Percentiles rank a stretch among this genome's conserved stretches.
Conservation (phyloP, 2,329 filamentous ascomycete genomes). For the Epichloe sibirici region DNA sequence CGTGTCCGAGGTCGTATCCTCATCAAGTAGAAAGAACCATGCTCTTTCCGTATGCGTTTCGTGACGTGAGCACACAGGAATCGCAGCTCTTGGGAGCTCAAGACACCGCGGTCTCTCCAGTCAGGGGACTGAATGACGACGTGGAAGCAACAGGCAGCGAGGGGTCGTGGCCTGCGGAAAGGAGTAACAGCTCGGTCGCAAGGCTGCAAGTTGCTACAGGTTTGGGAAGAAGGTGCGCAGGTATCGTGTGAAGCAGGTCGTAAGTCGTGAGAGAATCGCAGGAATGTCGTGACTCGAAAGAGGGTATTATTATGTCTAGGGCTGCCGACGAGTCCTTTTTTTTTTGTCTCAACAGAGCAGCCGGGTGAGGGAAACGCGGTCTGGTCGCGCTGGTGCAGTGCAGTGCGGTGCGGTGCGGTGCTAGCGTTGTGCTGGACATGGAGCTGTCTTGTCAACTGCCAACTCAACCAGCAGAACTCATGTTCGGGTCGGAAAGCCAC, state of each 20-base stretch:
- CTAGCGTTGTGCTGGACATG: neutral
- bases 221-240: neutral
- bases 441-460: neutral
- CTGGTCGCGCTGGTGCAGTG: conserved; percentile 8
- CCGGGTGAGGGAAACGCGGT: conserved; percentile 8
- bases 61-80: neutral
- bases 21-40: conserved; percentile 10
- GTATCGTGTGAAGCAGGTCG: neutral
- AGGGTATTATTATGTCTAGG: neutral
- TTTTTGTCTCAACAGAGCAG: neutral
- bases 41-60: conserved; percentile 2
- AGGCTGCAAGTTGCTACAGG: neutral
- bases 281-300: conserved; percentile 3
- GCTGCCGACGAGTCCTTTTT: neutral
- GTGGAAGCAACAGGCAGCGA: neutral
- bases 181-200: neutral
- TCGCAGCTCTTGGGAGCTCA: neutral
- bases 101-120: neutral
- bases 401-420: neutral
- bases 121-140: neutral
- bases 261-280: conserved; percentile 1
- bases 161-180: neutral
- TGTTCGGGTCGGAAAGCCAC: neutral
- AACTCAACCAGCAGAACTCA: neutral
- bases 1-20: neutral